Percentiles rank a stretch among this genome's conserved stretches.
Conservation (phyloP, 495 filamentous ascomycete genomes). For the Penicillium pancosmium region DNA sequence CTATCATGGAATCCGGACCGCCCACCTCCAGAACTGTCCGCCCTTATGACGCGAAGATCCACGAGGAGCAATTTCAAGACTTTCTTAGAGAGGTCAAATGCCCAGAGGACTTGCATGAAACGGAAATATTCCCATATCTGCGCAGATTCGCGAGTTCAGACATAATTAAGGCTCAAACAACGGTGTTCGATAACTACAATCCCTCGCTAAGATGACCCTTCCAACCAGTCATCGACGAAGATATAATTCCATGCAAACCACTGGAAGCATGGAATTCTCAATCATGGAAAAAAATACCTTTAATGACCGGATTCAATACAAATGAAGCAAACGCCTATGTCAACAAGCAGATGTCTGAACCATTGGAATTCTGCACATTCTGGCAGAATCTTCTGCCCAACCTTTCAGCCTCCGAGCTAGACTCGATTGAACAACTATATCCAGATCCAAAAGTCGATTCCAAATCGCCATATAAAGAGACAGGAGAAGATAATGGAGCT, state of each 20-base stretch:
- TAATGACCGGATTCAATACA: conserved; percentile 63
- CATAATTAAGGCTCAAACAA: conserved; percentile 48
- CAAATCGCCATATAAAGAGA: not conserved
- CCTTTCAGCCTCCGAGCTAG: conserved; percentile 43
- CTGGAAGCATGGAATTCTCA: conserved; percentile 53
- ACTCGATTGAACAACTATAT: conserved; percentile 53
- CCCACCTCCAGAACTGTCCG: conserved; percentile 59
- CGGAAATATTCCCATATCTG: conserved; percentile 20
- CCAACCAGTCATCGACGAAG: conserved; percentile 63
- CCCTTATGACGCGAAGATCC: conserved; percentile 51
- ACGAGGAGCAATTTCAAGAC: conserved; percentile 59
- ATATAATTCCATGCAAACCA: conserved; percentile 57
- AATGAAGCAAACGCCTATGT: conserved; percentile 64
- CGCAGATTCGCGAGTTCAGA: conserved; percentile 46
- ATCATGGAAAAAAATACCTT: conserved; percentile 54
- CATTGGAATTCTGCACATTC: conserved; percentile 52
- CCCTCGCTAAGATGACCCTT: conserved; percentile 62
- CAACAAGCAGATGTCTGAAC: conserved; percentile 40
- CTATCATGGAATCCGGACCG: conserved; percentile 63
- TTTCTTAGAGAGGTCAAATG: conserved; percentile 53
- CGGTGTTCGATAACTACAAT: conserved; percentile 53
- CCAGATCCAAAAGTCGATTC: conserved; percentile 49
- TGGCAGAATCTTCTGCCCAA: conserved; percentile 55
- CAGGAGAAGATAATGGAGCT: conserved; percentile 41
- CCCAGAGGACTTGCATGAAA: conserved; percentile 31